phyloP scores from a whole-genome alignment of 768 basidiomycete genomes.

The Leccinum incarnatum region DNA sequence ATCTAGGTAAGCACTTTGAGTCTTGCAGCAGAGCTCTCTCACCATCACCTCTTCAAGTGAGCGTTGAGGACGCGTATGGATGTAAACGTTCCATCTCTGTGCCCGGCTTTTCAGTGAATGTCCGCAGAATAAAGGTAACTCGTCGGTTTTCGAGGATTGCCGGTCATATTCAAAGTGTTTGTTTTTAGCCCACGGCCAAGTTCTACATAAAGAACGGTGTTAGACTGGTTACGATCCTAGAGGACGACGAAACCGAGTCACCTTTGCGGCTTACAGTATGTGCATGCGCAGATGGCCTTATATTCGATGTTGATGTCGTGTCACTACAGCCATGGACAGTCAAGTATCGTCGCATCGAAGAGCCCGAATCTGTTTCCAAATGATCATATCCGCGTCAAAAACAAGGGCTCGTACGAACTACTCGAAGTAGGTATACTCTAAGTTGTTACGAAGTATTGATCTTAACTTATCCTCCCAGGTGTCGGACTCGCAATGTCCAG shows the following conservation, averaged over 20 bases:
- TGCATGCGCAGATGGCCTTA: constrained; percentile 4
- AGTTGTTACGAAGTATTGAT: not conserved
- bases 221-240: constrained; percentile 62
- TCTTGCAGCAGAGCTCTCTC: constrained; percentile 1
- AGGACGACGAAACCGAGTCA: constrained; percentile 67
- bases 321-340: constrained; percentile 79
- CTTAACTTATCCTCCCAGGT: constrained; percentile 47
- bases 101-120: constrained; percentile 80
- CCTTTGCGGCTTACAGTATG: constrained; percentile 85
- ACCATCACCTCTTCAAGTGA: constrained; percentile 44
- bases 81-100: constrained; percentile 76
- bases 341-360: constrained; percentile 59
- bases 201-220: constrained; percentile 71
- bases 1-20: constrained; percentile 51
- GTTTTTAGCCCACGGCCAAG: constrained; percentile 72
- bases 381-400: constrained; percentile 66
- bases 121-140: constrained; percentile 73
- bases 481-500: constrained; percentile 81
- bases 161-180: not conserved
- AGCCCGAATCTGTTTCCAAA: constrained; percentile 53
- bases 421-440: constrained; percentile 46
- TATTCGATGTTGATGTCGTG: not conserved
- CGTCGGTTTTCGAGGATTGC: not conserved
- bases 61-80: constrained; percentile 83
- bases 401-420: constrained; percentile 76